A percentile compares a stretch with the other conserved stretches of the same genome.
These are phyloP conservation scores for Pseudoscleropodium purum DNA, from an alignment of 225 moss, liverwort and hornwort species.

Conservation along the genomic window DNA sequence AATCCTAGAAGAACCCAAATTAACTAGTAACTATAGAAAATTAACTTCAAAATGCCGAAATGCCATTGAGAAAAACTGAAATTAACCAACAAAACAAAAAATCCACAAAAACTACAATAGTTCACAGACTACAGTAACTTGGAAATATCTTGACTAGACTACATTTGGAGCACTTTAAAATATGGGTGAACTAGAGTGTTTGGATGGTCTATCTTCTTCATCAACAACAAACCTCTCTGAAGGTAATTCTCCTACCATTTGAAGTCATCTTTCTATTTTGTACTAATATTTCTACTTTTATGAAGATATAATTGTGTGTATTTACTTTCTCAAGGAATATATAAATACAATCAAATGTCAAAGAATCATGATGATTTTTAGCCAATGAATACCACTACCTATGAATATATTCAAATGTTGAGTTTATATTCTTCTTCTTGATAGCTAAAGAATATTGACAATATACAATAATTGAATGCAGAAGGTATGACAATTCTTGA, in stretches of 20 bases:
- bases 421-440: not conserved
- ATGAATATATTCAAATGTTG: rapidly evolving
- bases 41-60: no score
- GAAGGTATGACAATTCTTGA: rapidly evolving
- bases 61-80: no score
- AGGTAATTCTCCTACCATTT: not conserved
- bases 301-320: rapidly evolving
- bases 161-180: not conserved
- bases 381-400: not conserved
- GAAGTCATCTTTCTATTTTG: not conserved
- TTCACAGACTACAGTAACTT: no score
- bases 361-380: not conserved
- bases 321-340: no score
- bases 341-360: not conserved
- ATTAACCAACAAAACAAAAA: no score
- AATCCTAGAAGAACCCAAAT: no score
- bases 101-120: no score
- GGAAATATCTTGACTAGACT: not conserved
- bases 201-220: not conserved
- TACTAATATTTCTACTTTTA: not conserved
- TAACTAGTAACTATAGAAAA: no score
- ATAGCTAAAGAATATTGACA: not conserved
- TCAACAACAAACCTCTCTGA: rapidly evolving
- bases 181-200: not conserved
- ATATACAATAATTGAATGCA: not conserved